These are phyloP conservation scores for Xylogone sp. DNA, from an alignment of 2,329 filamentous ascomycete genomes.

Conservation along the genomic window DNA sequence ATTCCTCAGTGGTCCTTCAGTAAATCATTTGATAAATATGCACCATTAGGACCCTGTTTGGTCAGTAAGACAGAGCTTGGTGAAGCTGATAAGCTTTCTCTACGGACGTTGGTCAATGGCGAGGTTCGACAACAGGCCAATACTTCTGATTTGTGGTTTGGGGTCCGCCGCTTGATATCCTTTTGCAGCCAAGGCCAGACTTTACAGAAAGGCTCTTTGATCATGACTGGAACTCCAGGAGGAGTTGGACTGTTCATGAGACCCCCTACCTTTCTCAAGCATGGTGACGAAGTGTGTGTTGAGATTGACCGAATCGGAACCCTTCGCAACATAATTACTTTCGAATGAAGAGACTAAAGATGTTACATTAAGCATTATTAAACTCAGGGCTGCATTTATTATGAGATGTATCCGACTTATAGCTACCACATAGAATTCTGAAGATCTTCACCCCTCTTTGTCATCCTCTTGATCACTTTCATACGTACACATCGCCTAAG, in stretches of 20 bases:
- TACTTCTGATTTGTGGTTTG: constrained; percentile 45
- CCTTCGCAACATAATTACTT: constrained; percentile 20
- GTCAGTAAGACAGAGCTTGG: constrained; percentile 20
- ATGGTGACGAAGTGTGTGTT: constrained; percentile 39
- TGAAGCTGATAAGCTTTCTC: constrained; percentile 33
- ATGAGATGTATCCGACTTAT: too few species aligned
- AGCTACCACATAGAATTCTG: too few species aligned
- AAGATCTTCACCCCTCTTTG: too few species aligned
- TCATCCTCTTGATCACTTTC: too few species aligned
- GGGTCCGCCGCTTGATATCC: constrained; percentile 38
- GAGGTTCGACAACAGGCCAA: constrained; percentile 39
- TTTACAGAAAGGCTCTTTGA: constrained; percentile 32
- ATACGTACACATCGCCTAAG: too few species aligned
- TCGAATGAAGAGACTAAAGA: too few species aligned
- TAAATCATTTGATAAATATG: constrained; percentile 40
- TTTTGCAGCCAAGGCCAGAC: constrained; percentile 34
- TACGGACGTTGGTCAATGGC: constrained; percentile 38
- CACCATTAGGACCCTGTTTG: constrained; percentile 37
- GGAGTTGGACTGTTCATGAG: constrained; percentile 29
- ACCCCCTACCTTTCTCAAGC: constrained; percentile 33
- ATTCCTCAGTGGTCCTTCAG: constrained; percentile 40
- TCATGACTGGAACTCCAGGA: constrained; percentile 39
- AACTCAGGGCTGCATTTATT: too few species aligned
- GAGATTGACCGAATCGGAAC: constrained; percentile 33
- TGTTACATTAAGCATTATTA: too few species aligned